phyloP scores from a whole-genome alignment of 192 early-diverging fungal species.

The Coemansia sp. region DNA sequence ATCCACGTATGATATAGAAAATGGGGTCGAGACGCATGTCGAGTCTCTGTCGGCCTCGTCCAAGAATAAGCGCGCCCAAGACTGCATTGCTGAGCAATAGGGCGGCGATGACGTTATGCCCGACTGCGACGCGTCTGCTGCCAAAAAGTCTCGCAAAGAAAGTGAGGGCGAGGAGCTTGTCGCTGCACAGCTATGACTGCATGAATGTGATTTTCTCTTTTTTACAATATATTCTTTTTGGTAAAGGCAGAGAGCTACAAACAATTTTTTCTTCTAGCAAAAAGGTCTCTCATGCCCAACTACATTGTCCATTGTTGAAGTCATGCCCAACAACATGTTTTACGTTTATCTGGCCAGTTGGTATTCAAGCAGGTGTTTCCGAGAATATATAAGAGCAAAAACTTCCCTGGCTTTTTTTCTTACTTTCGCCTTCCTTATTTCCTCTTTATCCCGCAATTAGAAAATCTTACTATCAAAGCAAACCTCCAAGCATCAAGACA shows the following conservation, averaged over 20 bases:
- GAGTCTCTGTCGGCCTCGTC: neutral
- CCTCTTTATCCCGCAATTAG: too few relatives aligned
- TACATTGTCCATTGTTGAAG: too few relatives aligned
- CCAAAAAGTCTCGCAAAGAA: neutral
- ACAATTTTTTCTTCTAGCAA: neutral
- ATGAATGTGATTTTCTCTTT: neutral
- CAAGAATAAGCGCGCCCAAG: neutral
- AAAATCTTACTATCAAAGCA: too few relatives aligned
- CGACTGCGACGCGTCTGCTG: neutral
- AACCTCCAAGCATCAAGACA: too few relatives aligned
- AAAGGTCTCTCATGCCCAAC: too few relatives aligned
- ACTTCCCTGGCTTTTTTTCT: too few relatives aligned
- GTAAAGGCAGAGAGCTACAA: too few relatives aligned
- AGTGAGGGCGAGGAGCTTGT: neutral
- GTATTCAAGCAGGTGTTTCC: too few relatives aligned
- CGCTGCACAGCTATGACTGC: neutral
- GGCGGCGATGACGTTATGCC: neutral
- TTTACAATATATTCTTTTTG: neutral
- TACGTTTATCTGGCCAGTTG: too few relatives aligned
- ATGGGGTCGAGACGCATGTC: slow-evolving; percentile 1
- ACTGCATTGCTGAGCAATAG: neutral
- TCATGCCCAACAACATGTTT: too few relatives aligned
- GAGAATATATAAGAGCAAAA: too few relatives aligned
- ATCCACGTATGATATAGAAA: neutral
- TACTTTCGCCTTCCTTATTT: too few relatives aligned